Evolutionary conservation across 192 early-diverging fungal species (phyloP).

Genomic region (Lobosporangium transversale): DNA sequence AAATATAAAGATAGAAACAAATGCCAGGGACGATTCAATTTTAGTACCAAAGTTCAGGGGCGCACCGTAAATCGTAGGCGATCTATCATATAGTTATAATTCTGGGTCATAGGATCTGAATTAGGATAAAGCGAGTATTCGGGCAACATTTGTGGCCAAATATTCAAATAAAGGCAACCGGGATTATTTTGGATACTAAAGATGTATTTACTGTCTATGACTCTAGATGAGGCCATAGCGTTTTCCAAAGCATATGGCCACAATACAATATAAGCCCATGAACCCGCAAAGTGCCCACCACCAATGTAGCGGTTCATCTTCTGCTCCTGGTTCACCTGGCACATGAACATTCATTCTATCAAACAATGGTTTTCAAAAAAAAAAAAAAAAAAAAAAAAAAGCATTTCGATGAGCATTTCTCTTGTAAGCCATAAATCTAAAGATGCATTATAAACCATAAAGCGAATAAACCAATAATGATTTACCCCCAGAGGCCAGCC

Average conservation of each 20-base stretch:
- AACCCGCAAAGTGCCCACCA: constrained; percentile 19
- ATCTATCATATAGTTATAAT: no score
- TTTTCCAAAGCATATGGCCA: constrained; percentile 32
- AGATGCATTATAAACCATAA: background rate
- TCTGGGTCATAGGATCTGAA: no score
- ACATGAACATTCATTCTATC: constrained; percentile 68
- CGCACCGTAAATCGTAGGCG: no score
- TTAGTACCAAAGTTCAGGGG: no score
- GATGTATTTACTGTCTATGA: no score
- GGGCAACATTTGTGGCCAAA: no score
- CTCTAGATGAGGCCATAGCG: constrained; percentile 43
- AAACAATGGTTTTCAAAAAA: background rate
- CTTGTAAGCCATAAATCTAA: background rate
- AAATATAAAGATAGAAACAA: background rate
- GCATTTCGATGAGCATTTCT: background rate
- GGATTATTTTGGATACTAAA: no score
- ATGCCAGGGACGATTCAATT: no score
- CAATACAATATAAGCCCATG: constrained; percentile 33
- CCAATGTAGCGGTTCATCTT: constrained; percentile 21
- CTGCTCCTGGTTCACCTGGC: constrained; percentile 59
- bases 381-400: background rate
- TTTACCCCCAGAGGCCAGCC: constrained; percentile 67
- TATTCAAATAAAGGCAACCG: no score
- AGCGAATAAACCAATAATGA: background rate
- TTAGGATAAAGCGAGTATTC: no score